Conservation (phyloP, 768 basidiomycete species). For the Dioszegia aurantiaca region DNA sequence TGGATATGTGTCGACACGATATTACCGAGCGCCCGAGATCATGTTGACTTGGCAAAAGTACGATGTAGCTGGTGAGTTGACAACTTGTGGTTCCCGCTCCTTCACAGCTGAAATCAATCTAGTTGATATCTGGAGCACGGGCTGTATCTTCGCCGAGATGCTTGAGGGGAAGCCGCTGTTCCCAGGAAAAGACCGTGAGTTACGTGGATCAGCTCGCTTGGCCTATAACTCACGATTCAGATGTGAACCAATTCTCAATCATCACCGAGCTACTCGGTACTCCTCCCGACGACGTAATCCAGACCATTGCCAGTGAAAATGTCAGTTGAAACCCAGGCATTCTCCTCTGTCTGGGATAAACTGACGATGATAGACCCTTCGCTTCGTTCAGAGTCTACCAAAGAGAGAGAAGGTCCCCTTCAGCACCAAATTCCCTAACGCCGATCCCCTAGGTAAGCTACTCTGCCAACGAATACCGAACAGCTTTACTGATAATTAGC, state of each 20-base stretch:
- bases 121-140: slow-evolving; percentile 98
- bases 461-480: not conserved
- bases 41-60: slow-evolving; percentile 99
- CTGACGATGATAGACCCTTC: slow-evolving; percentile 68
- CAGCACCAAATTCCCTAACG: slow-evolving; percentile 82
- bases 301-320: slow-evolving; percentile 97
- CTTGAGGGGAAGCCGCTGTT: slow-evolving; percentile 96
- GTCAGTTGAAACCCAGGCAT: slow-evolving; percentile 56
- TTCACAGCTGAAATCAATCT: slow-evolving; percentile 10
- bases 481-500: slow-evolving; percentile 57
- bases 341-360: not conserved
- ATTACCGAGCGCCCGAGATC: slow-evolving; percentile 98
- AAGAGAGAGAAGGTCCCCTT: slow-evolving; percentile 96
- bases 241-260: slow-evolving; percentile 99
- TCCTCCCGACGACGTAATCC: slow-evolving; percentile 99
- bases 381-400: slow-evolving; percentile 96
- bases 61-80: slow-evolving; percentile 69
- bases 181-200: slow-evolving; percentile 98
- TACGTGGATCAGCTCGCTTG: not conserved
- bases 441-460: slow-evolving; percentile 73
- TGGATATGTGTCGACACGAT: slow-evolving; percentile 96
- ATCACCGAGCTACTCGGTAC: slow-evolving; percentile 97
- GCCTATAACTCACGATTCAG: slow-evolving; percentile 54
- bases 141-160: slow-evolving; percentile 99
- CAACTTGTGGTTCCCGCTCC: not conserved